Evolutionary conservation across 1,284 basidiomycete genomes (phyloP), one percentile per base, ranked within the genome.

Genomic region (Athelia psychrophila): DNA sequence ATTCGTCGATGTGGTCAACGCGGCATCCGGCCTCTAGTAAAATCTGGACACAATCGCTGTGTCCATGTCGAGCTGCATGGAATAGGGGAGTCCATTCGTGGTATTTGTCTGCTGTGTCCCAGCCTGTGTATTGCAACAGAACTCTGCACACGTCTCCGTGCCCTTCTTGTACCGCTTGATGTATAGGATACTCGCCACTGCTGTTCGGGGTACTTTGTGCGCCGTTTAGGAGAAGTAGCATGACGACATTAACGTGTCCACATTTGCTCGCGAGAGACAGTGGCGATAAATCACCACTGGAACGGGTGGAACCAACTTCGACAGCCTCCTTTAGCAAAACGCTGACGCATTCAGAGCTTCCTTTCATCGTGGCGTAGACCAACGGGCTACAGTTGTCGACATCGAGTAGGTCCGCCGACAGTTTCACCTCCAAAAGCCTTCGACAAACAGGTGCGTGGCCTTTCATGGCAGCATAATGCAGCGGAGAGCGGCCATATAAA

Each of bases 51-150:
- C 92, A 97, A 10, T 78, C 78, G 23, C 80, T 72, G 61, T 89
- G 91, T 1, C 97, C 96, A 57, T 93, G 88, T 27, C 94, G 87
- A 1, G 95, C 91, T 3, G 97, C 95, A 67, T 99, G 96, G 67
- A 97, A 95, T 47, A 98, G 78, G 19, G 97, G 96, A 6, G 96
- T 99, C 95, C 97, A 98, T 66, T 96, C 91, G 64, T 97, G 93
- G 70, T 95, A 95, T 68, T 97, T 99, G 77, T 99, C 96, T 3
- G 88, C 84, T 22, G 85, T 79, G 66, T 99, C 93, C 83, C 92
- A 93, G 8, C 90, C 91, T 9, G 90, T 84, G 36, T 80, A 78
- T 24, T 69, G 68, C 3, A 95, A 75, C n/a, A 99, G 83, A 9
- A 96, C 69, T 51, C 75, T 78, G 63, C 95, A 93, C 22, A 97